Evolutionary conservation across 257 asterid genomes (phyloP).

Genomic region (Paraleonurus japonicus): DNA sequence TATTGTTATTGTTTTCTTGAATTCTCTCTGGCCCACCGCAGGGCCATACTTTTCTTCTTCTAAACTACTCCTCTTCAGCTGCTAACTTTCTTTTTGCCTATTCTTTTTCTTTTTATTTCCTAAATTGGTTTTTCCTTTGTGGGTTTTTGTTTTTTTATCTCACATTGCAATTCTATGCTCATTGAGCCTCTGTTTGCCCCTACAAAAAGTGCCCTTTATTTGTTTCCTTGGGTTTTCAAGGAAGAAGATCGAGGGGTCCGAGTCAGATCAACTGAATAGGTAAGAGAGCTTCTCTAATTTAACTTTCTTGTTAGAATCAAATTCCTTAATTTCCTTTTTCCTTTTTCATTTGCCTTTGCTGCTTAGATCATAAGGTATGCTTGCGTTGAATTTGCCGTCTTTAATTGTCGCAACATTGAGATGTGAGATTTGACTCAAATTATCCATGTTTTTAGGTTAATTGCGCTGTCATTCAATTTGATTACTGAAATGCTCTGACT

Average conservation of each 20-base stretch:
- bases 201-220: constrained; percentile 34
- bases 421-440: constrained; percentile 26
- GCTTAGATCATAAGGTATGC: constrained; percentile 30
- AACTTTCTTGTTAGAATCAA: background rate
- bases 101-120: background rate
- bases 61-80: constrained; percentile 44
- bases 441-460: constrained; percentile 1
- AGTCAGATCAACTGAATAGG: constrained; percentile 53
- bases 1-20: constrained; percentile 38
- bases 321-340: background rate
- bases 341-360: background rate
- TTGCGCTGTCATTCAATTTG: background rate
- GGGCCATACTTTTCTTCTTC: constrained; percentile 51
- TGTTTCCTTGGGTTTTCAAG: constrained; percentile 49
- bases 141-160: constrained; percentile 36
- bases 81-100: constrained; percentile 32
- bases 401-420: constrained; percentile 10
- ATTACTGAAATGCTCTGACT: constrained; percentile 13
- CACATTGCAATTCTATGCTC: constrained; percentile 61
- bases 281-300: constrained; percentile 27
- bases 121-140: constrained; percentile 16
- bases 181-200: constrained; percentile 37
- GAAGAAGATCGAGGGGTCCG: constrained; percentile 63
- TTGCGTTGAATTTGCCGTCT: constrained; percentile 23
- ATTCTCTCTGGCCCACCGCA: constrained; percentile 59